Base-by-base conservation (phyloP, 2,329 filamentous ascomycete genomes). In the Phialocephala sp. region DNA sequence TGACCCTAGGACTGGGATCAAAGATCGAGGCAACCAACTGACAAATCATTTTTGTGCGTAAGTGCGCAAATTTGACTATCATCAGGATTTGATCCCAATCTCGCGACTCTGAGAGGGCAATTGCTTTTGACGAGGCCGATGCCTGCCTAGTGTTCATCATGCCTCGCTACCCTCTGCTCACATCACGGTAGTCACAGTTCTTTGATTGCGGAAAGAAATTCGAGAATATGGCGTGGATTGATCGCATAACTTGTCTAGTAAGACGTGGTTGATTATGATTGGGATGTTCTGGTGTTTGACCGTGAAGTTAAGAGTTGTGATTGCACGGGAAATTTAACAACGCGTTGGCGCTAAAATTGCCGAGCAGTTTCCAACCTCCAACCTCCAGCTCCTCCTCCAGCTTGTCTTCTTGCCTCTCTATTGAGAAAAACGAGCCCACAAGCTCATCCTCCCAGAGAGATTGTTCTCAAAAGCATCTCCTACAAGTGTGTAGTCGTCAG, bases 21-120 rank as follows among this genome's bases (percentile, higher is more conserved):
- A 54, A 18, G 50, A 54, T 54, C 50, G 14, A 54, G 50, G 50
- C 50, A 35, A 32, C 22, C 24, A 35, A 12, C 9, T 22, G 35
- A 54, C 11, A 54, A 22, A 15, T 35, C 24, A 54, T 54, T 9
- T 54, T 54, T 54, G 24, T 54, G 50, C 50, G 27, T 27, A 22
- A 54, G 50, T 54, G 50, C 27, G 24, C 22, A 54, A 15, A 54
- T 54, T 35, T 32, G 24, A 54, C 32, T 22, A 54, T 54, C 45
- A 32, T 54, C 50, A 22, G 24, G 50, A 54, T 27, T 32, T 35
- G 22, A 9, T 32, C 32, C 50, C 50, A 54, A 32, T 54, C 50
- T 54, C 14, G 27, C 27, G 12, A 11, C 18, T 54, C 14, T 54
- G 24, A 54, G 50, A 32, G 50, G 24, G 4, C 14, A 35, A 54